These are phyloP conservation scores for Pestalotiopsis sp. DNA, from an alignment of 2,329 filamentous ascomycete species.

Conservation along the genomic window DNA sequence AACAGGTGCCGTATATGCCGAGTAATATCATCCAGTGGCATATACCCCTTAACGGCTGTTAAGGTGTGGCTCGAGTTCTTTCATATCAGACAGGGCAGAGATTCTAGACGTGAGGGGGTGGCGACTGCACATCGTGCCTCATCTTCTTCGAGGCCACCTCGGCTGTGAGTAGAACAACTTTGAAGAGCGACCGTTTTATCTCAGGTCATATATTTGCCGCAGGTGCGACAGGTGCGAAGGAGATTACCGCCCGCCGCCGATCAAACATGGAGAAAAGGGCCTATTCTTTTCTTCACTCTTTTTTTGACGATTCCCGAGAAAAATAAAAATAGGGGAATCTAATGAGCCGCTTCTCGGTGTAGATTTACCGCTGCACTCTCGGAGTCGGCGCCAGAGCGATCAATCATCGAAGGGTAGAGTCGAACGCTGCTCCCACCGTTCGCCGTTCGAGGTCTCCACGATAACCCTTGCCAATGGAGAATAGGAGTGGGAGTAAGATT, in stretches of 20 bases:
- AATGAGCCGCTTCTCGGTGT: not conserved
- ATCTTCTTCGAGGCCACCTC: not conserved
- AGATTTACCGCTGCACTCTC: not conserved
- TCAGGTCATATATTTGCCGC: conserved; percentile 1
- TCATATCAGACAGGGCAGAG: not conserved
- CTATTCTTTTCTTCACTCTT: not conserved
- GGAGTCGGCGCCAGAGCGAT: not conserved
- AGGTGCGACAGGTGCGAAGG: not conserved
- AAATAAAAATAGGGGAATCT: not conserved
- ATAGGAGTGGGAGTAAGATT: not conserved
- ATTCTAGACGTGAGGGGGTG: too few relatives aligned
- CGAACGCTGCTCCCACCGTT: not conserved
- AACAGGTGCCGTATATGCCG: not conserved
- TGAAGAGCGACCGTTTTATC: not conserved
- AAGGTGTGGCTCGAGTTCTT: not conserved
- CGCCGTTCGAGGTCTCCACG: not conserved
- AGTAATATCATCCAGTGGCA: not conserved
- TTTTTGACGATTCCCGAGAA: not conserved
- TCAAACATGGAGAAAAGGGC: not conserved
- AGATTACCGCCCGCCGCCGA: not conserved
- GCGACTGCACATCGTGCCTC: too few relatives aligned
- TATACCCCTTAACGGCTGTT: not conserved
- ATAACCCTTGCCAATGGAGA: not conserved
- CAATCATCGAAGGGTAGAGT: not conserved
- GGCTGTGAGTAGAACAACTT: not conserved